Evolutionary conservation across 176 grass and related monocot species (phyloP), one percentile per base, ranked within the genome.

Genomic region (Alloteropsis semialata): DNA sequence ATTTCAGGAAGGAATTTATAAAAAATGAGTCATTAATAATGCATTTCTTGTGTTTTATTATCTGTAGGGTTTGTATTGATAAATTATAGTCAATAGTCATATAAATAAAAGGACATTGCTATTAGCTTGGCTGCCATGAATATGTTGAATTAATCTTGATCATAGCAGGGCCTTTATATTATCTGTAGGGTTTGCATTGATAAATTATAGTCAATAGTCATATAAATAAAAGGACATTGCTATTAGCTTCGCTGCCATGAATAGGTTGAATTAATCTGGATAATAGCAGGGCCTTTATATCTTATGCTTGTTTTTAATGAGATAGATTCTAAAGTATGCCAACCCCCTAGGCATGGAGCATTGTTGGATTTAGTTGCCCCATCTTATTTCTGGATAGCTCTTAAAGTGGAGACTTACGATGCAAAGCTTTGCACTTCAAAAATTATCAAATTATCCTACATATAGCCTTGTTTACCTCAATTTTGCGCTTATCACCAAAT

Each of bases 91-190:
- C 32, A 29, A 43, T 33, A 36, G 41, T 46, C 38, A 27, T 61
- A 43, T 41, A 36, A 28, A 56, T 55, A 66, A 66, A n/a, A 77
- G 69, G 56, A 19, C 36, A 73, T 29, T 28, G 1, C 17, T 58
- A 74, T 32, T 50, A 21, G 24, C 30, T 57, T 51, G 69, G 51
- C 42, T 84, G 43, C 51, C 69, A 69, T 51, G 72, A 50, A 36
- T 80, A 75, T 42, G 18, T 15, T 39, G 33, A 89, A 14, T 32
- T 81, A 84, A 54, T 75, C 41, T 74, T 74, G 27, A 67, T 74
- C 30, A n/a, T 67, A 59, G 59, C 45, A 49, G 58, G 84, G 12
- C 8, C 29, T 54, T 84, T 25, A 80, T 68, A 75, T 59, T 55
- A n/a, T 78, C 38, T 56, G 10, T 44, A n/a, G n/a, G n/a, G 50